A percentile compares a stretch with the other conserved stretches of the same genome.
phyloP scores from a whole-genome alignment of 257 asterid species.

The Ophiorrhiza pumila region DNA sequence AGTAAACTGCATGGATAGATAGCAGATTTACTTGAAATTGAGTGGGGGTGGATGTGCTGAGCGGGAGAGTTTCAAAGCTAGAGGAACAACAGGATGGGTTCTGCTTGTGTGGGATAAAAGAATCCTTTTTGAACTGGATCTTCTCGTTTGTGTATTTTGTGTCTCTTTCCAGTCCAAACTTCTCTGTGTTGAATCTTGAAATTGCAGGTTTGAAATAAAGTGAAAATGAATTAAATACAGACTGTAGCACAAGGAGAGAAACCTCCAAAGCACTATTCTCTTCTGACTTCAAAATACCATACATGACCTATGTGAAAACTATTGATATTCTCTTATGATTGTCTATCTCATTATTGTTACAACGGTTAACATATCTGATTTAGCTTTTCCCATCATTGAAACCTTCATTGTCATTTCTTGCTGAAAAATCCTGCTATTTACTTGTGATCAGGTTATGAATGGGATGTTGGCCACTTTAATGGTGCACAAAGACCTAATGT shows the following conservation, averaged over 20 bases:
- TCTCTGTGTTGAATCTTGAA: neutral
- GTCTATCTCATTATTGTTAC: neutral
- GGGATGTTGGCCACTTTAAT: constrained; percentile 95
- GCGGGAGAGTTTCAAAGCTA: neutral
- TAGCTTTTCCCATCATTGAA: neutral
- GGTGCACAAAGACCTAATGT: constrained; percentile 92
- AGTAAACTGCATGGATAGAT: neutral
- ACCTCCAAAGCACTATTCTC: neutral
- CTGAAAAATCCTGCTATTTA: constrained; percentile 15
- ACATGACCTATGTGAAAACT: neutral
- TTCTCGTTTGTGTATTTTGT: neutral
- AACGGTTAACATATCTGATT: neutral
- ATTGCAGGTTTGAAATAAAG: too few relatives aligned
- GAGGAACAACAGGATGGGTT: neutral
- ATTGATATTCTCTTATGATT: neutral
- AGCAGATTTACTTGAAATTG: neutral
- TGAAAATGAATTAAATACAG: neutral
- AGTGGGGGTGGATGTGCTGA: neutral
- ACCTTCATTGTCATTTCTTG: constrained; percentile 7
- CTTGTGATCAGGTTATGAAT: constrained; percentile 74
- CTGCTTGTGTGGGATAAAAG: neutral
- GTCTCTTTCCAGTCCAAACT: neutral
- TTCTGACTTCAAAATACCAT: neutral
- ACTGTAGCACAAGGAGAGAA: neutral
- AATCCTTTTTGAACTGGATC: neutral